Base-by-base conservation (phyloP, 768 basidiomycete genomes). In the Naematelia aurantialba region DNA sequence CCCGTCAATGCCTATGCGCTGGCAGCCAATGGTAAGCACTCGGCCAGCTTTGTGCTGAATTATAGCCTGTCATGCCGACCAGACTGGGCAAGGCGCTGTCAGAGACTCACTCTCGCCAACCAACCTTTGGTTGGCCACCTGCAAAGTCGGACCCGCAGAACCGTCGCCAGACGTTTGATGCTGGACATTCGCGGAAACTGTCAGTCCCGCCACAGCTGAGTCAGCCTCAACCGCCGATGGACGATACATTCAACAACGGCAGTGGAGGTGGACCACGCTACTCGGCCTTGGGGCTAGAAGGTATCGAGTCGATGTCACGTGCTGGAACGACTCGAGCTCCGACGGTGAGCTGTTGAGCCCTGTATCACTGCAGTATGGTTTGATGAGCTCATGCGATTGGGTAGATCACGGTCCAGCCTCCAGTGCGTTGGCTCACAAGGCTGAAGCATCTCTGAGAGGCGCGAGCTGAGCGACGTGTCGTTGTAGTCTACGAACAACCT, bases 321-420 rank as follows among this genome's bases (percentile, higher is more conserved):
- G 72, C 69, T 62, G 59, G 72, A 68, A 29, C 49, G 5, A 45
- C n/a, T 29, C 21, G 25, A 2, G 11, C 27, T 34, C 8, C 34
- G 30, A 13, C 27, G 25, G 48, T 29, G 31, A 4, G 26, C 29
- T n/a, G 25, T 52, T n/a, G 11, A 25, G 5, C 34, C 21, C 19
- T n/a, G 13, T n/a, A 52, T 5, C 8, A 8, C 19, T 26, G n/a
- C 8, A 47, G 46, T 19, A 8, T 26, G 8, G n/a, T 19, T n/a
- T 48, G 42, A 52, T 29, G 4, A 59, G 54, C 45, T 62, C 55
- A 53, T 62, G 58, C 42, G 10, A 27, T 30, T 24, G 34, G 10
- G 48, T 47, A 73, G 72, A 73, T 73, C 46, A 73, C 48, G 12
- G 49, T 73, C n/a, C 72, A 73, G 52, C 69, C 72, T 59, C 72